Conservation (phyloP, 1,284 basidiomycete species). For the Cryptococcus amylolentus region DNA sequence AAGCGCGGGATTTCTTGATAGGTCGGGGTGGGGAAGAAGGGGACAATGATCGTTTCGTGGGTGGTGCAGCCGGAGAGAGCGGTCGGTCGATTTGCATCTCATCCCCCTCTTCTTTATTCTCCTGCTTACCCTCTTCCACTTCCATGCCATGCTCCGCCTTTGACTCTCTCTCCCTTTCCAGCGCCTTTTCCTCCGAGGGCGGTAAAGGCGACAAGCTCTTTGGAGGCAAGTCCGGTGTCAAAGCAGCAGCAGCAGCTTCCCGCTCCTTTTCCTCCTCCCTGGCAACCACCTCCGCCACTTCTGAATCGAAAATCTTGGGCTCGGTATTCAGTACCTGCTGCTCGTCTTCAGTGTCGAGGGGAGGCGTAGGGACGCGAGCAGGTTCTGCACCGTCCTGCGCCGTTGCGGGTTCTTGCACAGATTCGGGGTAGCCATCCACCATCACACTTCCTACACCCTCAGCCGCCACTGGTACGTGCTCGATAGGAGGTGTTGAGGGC, state of each 20-base stretch:
- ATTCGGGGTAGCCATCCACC: slow-evolving; percentile 20
- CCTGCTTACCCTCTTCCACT: slow-evolving; percentile 9
- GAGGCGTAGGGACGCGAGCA: neutral
- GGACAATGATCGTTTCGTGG: neutral
- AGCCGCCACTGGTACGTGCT: neutral
- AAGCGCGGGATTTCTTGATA: slow-evolving; percentile 9
- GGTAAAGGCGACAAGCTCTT: slow-evolving; percentile 19
- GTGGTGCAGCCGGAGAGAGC: neutral
- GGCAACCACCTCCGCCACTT: slow-evolving; percentile 20
- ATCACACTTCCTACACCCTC: slow-evolving; percentile 17
- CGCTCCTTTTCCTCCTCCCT: slow-evolving; percentile 30
- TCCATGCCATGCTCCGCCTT: neutral
- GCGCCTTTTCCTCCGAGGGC: neutral
- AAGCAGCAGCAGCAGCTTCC: slow-evolving; percentile 15
- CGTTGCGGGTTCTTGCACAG: neutral
- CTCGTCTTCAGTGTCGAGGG: neutral
- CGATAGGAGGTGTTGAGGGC: neutral
- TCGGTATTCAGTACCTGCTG: slow-evolving; percentile 6
- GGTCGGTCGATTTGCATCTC: neutral
- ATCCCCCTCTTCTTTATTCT: slow-evolving; percentile 1
- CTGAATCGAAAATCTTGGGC: slow-evolving; percentile 22
- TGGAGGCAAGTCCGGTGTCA: slow-evolving; percentile 15
- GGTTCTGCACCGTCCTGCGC: neutral
- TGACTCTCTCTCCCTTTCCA: neutral
- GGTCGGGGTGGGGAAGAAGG: neutral